Evolutionary conservation across 2,329 filamentous ascomycete species (phyloP), one percentile per base, ranked within the genome.

Genomic region (Ilyonectria sp.): DNA sequence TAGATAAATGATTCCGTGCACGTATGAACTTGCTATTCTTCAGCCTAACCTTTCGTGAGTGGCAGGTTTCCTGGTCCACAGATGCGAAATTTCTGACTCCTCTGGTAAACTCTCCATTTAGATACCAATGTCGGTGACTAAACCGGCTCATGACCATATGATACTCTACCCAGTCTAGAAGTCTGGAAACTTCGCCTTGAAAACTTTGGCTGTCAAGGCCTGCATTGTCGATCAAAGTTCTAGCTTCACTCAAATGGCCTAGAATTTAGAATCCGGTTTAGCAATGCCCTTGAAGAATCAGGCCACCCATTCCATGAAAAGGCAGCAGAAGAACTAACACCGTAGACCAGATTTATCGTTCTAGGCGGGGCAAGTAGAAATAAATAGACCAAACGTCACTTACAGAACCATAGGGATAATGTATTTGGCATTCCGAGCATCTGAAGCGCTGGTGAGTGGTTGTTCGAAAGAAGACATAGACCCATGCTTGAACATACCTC

Each of bases 391-490:
- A 52, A 52, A 52, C 47, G 47, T 52, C 47, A 52, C 47, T 52
- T 52, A 52, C 47, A 52, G 47, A 52, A 52, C 47, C 47, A 52
- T 52, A 52, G 47, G 47, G 47, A 52, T 52, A 52, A 52, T 52
- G 47, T 52, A 52, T 52, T 52, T 52, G 47, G 47, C 23, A 52
- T 52, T 52, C 47, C 47, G 47, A 52, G 47, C 47, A 52, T 52
- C 47, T 52, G 47, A 52, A 52, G 47, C 47, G 47, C 47, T 52
- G 47, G 47, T 52, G 47, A 52, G 47, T 52, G 47, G 47, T 52
- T 52, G 47, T 52, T 52, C 47, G 13, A 52, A 52, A 52, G 47
- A 52, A 52, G 47, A 52, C 47, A 52, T 52, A 52, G 47, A 52
- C 47, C 47, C 47, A 52, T 52, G 47, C 47, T 52, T 52, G 23